Evolutionary conservation across 106 monocot genomes (phyloP).

Genomic region (Acorus gramineus): DNA sequence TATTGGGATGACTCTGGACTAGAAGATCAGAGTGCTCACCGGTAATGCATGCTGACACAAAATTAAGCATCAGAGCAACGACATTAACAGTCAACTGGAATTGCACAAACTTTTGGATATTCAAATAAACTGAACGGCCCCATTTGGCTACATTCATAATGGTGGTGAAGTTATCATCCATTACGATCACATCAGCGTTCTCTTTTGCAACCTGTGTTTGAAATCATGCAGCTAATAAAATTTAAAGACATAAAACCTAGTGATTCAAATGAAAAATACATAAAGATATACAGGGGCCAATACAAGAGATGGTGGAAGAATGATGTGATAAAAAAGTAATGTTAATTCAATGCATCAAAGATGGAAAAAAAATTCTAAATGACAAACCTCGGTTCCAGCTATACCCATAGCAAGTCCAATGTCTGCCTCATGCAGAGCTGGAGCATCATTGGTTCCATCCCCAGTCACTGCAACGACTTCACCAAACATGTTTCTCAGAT

Average conservation of each 20-base stretch:
- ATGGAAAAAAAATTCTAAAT: not conserved
- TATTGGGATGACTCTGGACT: too few relatives aligned
- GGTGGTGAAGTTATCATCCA: conserved; percentile 91
- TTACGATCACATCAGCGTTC: conserved; percentile 88
- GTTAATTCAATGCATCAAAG: not conserved
- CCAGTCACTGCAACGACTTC: conserved; percentile 96
- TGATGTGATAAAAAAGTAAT: not conserved
- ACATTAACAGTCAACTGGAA: conserved; percentile 97
- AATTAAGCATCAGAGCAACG: conserved; percentile 87
- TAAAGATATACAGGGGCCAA: too few relatives aligned
- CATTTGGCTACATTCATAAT: conserved; percentile 91
- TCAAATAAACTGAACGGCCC: conserved; percentile 92
- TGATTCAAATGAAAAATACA: too few relatives aligned
- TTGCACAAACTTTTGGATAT: conserved; percentile 98
- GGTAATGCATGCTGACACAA: conserved; percentile 77
- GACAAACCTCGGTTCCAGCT: conserved; percentile 80
- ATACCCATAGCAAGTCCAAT: conserved; percentile 98
- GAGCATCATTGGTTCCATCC: conserved; percentile 97
- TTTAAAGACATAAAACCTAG: not conserved
- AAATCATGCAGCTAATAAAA: not conserved
- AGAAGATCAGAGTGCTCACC: conserved; percentile 23
- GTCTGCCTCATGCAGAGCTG: conserved; percentile 89
- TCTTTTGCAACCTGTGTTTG: conserved; percentile 85
- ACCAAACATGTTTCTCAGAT: conserved; percentile 54
- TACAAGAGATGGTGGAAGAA: not conserved